Evolutionary conservation across 225 moss, liverwort and hornwort species (phyloP), one percentile per base, ranked within the genome.

Genomic region (Ulota crispa): DNA sequence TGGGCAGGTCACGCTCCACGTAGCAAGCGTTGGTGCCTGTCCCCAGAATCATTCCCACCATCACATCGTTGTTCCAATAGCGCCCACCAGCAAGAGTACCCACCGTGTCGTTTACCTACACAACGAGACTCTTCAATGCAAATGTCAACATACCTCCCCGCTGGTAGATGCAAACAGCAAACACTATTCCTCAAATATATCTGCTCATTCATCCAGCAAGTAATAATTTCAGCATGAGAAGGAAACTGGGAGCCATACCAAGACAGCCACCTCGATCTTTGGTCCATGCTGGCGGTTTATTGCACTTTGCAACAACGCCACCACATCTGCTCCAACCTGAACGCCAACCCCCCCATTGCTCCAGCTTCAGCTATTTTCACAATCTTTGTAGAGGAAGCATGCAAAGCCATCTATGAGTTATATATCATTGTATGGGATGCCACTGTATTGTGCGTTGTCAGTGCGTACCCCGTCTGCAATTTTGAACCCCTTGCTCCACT

Each of bases 401-500:
- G 53, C 62, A 80, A 80, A 45, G 13, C 82, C 78, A 68, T 16
- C 36, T 34, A 55, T 19, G 7, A 79, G 63, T 55, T 62, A 43
- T 65, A 67, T 41, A 43, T 28, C 68, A 60, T 53, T 67, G 42
- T 2, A 64, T 32, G 54, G 24, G 28, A 78, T 63, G 57, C 18
- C 36, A 39, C 31, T 4, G 24, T 70, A 9, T 16, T 60, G 24
- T 77, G 65, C 37, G 16, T 76, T 32, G 12, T 65, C 50, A 19
- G 24, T 63, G 53, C 64, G 28, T 84, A 96, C 96, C 88, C 92
- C 94, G 26, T 93, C 96, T 62, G 93, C 91, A 76, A 95, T 91
- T 75, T 95, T 93, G 80, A 97, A 95, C 42, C 96, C 96, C 81
- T 97, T 95, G 50, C 93, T 93, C 95, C 96, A 97, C 68, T 92